Conservation (phyloP, 2,329 filamentous ascomycete species). For the Alternaria arbusti region DNA sequence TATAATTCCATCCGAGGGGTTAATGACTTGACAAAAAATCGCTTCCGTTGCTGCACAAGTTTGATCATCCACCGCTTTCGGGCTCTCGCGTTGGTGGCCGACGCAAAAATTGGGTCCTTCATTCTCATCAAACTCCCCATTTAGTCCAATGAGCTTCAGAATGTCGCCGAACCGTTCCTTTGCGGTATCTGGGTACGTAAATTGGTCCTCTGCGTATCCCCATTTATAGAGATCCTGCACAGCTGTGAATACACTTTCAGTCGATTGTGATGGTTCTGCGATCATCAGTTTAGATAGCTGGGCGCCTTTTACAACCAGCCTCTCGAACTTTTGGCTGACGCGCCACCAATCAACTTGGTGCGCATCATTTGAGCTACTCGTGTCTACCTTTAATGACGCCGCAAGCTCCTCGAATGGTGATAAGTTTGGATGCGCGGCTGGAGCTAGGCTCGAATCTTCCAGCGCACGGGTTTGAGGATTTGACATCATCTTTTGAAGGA, state of each 20-base stretch:
- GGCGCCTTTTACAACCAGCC: background rate
- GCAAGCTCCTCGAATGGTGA: background rate
- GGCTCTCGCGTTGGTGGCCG: background rate
- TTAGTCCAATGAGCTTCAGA: background rate
- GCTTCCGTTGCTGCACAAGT: background rate
- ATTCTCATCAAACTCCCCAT: background rate
- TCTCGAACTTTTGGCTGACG: background rate
- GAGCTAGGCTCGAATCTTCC: background rate
- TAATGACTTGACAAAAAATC: background rate
- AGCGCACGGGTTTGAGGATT: background rate
- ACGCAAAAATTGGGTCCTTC: background rate
- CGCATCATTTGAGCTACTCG: background rate
- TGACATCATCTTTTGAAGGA: background rate
- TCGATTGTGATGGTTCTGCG: background rate
- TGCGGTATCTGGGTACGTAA: background rate
- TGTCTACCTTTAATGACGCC: background rate
- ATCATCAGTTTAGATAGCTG: background rate
- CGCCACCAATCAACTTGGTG: background rate
- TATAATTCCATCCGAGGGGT: background rate
- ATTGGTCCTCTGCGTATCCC: background rate
- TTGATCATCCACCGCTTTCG: background rate
- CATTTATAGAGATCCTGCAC: background rate
- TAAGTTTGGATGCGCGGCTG: background rate
- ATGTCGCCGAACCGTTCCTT: background rate
- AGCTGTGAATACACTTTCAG: background rate